Conservation (phyloP, 2,329 filamentous ascomycete genomes). For the Trichophaea hybrida region DNA sequence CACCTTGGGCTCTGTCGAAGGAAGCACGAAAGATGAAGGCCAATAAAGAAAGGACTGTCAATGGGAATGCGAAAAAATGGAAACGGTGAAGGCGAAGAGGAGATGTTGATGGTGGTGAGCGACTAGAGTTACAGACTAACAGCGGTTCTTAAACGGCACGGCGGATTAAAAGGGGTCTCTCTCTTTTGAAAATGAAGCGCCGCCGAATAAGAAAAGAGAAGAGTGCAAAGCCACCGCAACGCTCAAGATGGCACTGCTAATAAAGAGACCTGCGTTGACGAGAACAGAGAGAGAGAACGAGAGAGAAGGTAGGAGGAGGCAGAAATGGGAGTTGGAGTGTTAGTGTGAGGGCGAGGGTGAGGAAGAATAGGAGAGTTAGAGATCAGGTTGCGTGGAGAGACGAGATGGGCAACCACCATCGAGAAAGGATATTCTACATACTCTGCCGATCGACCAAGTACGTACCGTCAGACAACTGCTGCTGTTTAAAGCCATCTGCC, state of each 20-base stretch:
- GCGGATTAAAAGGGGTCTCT: constrained; percentile 18
- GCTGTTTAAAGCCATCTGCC: no score
- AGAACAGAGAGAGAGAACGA: constrained; percentile 12
- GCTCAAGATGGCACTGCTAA: constrained; percentile 15
- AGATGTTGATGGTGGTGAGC: background rate
- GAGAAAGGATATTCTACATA: no score
- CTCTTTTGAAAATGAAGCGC: background rate
- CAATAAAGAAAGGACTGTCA: constrained; percentile 1
- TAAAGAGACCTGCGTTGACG: constrained; percentile 8
- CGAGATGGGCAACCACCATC: no score
- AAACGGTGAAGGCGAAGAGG: no score
- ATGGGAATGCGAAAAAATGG: background rate
- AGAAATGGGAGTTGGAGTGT: constrained; percentile 11
- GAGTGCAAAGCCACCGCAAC: constrained; percentile 7
- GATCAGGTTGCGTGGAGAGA: no score
- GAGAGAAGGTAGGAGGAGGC: constrained; percentile 13
- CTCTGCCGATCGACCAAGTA: no score
- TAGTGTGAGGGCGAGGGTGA: constrained; percentile 12
- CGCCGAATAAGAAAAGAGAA: constrained; percentile 11
- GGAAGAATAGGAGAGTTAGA: constrained; percentile 4
- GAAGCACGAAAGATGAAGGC: background rate
- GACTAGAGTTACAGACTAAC: background rate
- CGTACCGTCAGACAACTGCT: no score
- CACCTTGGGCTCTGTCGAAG: constrained; percentile 2
- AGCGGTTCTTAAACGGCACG: constrained; percentile 8